Evolutionary conservation across 768 basidiomycete genomes (phyloP).

Genomic region (Amanita pallidorosea): DNA sequence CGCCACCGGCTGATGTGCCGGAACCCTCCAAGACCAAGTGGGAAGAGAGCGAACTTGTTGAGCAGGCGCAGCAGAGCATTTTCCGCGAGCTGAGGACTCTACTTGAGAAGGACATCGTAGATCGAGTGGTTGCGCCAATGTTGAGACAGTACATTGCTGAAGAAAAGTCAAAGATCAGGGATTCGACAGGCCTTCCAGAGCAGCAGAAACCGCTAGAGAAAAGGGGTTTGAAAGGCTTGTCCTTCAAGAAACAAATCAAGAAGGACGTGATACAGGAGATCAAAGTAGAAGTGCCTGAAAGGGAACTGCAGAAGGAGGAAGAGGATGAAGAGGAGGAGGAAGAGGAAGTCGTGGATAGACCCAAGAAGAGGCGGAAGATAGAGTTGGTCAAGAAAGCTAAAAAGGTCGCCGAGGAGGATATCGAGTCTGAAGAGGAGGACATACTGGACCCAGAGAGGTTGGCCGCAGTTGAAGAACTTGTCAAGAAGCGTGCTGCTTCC

Average conservation of each 20-base stretch:
- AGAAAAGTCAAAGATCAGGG: constrained; percentile 40
- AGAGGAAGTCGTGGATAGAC: constrained; percentile 30
- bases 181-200: constrained; percentile 5
- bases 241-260: constrained; percentile 36
- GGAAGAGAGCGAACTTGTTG: constrained; percentile 42
- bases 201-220: constrained; percentile 20
- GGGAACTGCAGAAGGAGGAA: constrained; percentile 17
- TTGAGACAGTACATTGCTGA: constrained; percentile 42
- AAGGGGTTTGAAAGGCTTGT: constrained; percentile 34
- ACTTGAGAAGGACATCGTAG: constrained; percentile 57
- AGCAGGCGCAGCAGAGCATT: constrained; percentile 44
- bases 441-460: constrained; percentile 16
- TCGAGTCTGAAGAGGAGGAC: constrained; percentile 57
- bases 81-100: constrained; percentile 41
- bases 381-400: constrained; percentile 25
- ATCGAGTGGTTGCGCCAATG: constrained; percentile 45
- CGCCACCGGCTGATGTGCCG: constrained; percentile 25
- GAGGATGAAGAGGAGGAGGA: constrained; percentile 19
- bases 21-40: constrained; percentile 33
- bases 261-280: constrained; percentile 28
- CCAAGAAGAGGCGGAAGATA: constrained; percentile 51
- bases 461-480: constrained; percentile 18
- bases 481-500: constrained; percentile 34
- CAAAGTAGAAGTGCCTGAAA: constrained; percentile 16
- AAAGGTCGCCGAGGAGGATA: constrained; percentile 24